phyloP scores from a whole-genome alignment of 139 green algal genomes.

The Closterium sp. region DNA sequence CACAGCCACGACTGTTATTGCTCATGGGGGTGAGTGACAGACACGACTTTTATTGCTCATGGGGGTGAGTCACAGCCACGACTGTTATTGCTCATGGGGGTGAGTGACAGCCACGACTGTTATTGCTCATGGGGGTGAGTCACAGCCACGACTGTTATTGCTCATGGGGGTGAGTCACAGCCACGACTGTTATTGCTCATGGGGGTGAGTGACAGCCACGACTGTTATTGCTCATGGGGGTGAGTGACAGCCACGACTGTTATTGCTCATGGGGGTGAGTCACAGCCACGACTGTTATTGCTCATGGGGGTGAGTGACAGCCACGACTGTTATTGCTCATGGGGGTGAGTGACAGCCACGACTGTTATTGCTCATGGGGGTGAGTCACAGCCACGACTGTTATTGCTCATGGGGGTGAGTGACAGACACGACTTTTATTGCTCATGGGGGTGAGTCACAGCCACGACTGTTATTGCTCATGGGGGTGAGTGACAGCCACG shows the following conservation, averaged over 20 bases:
- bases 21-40: neutral
- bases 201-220: neutral
- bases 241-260: neutral
- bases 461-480: neutral
- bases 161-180: slow-evolving; percentile 7
- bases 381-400: neutral
- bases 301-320: slow-evolving; percentile 6
- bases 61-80: neutral
- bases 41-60: no score
- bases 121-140: neutral
- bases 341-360: neutral
- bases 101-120: neutral
- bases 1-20: neutral
- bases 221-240: no score
- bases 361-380: no score
- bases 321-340: neutral
- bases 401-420: neutral
- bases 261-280: neutral
- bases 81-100: neutral
- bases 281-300: no score
- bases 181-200: neutral
- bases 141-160: no score
- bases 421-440: no score
- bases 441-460: slow-evolving; percentile 7
- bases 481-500: neutral